phyloP scores from a whole-genome alignment of 2,329 filamentous ascomycete genomes.

The Sclerotinia minor region DNA sequence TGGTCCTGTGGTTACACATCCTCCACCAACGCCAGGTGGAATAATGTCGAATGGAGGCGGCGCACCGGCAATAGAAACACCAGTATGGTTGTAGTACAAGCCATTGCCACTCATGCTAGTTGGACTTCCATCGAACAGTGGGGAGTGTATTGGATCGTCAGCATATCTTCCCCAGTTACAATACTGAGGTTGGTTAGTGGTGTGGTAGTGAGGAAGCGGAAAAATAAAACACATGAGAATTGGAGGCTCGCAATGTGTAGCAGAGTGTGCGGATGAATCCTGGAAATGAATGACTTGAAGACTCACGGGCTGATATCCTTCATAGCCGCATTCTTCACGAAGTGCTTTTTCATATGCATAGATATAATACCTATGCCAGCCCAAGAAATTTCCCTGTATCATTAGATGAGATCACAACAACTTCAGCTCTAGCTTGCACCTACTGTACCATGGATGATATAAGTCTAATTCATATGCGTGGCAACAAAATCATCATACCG shows the following conservation, averaged over 20 bases:
- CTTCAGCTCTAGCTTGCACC: constrained; percentile 25
- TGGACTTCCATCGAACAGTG: constrained; percentile 56
- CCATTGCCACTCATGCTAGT: constrained; percentile 54
- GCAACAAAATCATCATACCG: constrained; percentile 45
- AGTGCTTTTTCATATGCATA: constrained; percentile 47
- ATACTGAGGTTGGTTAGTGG: constrained; percentile 30
- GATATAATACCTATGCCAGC: constrained; percentile 48
- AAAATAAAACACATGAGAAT: neutral
- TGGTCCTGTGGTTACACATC: constrained; percentile 52
- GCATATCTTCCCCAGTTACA: constrained; percentile 52
- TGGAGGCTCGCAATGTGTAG: neutral
- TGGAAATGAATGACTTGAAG: constrained; percentile 38
- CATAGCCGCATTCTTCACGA: constrained; percentile 47
- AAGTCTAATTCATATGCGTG: constrained; percentile 42
- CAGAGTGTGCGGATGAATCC: no score
- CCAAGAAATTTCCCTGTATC: constrained; percentile 41
- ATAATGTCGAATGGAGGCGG: constrained; percentile 35
- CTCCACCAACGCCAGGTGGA: constrained; percentile 53
- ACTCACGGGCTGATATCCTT: constrained; percentile 44
- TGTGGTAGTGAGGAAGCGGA: neutral
- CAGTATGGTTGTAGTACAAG: constrained; percentile 35
- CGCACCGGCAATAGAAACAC: constrained; percentile 28
- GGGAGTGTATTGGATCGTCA: constrained; percentile 48
- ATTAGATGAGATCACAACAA: constrained; percentile 27
- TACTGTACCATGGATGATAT: constrained; percentile 30